Percentiles rank a stretch among this genome's conserved stretches.
Conservation (phyloP, 305 asterid genomes). For the Rubia tinctorum region DNA sequence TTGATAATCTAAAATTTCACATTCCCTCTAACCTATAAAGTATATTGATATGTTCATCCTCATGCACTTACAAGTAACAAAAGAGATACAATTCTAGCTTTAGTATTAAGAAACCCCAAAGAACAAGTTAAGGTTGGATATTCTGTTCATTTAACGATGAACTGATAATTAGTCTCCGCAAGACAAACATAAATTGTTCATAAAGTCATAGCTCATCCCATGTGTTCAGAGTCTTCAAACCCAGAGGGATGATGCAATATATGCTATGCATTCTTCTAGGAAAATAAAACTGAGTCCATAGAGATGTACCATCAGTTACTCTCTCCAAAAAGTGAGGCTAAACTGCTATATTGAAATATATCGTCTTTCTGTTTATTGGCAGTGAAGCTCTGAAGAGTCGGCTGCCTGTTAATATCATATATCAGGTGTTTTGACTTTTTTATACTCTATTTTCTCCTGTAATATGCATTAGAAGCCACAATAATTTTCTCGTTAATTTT, state of each 20-base stretch:
- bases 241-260: neutral
- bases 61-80: neutral
- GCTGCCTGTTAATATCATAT: conserved; percentile 69
- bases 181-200: neutral
- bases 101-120: neutral
- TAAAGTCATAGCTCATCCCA: neutral
- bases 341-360: neutral
- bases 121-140: neutral
- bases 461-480: neutral
- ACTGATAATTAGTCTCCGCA: neutral
- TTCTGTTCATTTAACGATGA: neutral
- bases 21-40: neutral
- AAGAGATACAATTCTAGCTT: neutral
- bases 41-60: neutral
- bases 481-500: neutral
- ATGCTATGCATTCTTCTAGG: neutral
- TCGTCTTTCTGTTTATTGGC: conserved; percentile 28
- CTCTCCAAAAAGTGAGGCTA: neutral
- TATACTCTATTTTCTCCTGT: neutral
- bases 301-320: neutral
- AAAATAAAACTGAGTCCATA: neutral
- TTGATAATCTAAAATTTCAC: neutral
- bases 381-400: conserved; percentile 75
- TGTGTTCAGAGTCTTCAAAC: neutral
- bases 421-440: conserved; percentile 53